Evolutionary conservation across 176 grass and related monocot species (phyloP), one percentile per base, ranked within the genome.

Genomic region (Metroxylon sagu): DNA sequence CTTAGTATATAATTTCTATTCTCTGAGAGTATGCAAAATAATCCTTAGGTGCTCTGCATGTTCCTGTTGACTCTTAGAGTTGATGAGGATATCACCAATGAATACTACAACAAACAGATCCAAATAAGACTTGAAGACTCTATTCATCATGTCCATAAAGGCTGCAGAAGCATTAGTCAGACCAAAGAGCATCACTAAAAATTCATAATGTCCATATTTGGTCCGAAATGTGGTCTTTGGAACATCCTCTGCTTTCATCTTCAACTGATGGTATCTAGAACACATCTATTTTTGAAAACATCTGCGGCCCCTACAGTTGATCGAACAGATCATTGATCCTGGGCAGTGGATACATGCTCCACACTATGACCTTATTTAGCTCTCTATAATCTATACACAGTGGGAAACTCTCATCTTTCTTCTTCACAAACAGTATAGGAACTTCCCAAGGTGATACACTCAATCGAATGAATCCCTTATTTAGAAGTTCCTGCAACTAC

Each of bases 131-230:
- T 0, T 14, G 1, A 49, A 26, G 2, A 70, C 25, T 3, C 6
- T 4, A 1, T 58, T 70, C 53, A 70, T 58, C 5, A 70, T 4
- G 4, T 57, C 14, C 27, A 58, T 43, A 6, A 70, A 70, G 4
- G 16, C 1, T 14, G 53, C 6, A 19, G 31, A 18, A 6, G 35
- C 39, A 18, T 61, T 72, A 0, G 69, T 72, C 6, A 70, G 12
- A 0, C 54, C 28, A 23, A 57, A 57, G 15, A 52, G 14, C 50
- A 70, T 70, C 30, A n/a, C 16, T 0, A 49, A 23, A 43, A 39
- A 68, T n/a, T 68, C 49, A 18, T 55, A 68, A 16, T 29, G 23
- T 18, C 67, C 67, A 48, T 70, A 70, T 0, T 52, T 3, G 6
- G 27, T 58, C 4, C 52, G 0, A 21, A 70, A 70, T 2, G 17